Evolutionary conservation across 108 stramenopile species (phyloP), one percentile per base, ranked within the genome.

Genomic region (Nitzschia inconspicua): DNA sequence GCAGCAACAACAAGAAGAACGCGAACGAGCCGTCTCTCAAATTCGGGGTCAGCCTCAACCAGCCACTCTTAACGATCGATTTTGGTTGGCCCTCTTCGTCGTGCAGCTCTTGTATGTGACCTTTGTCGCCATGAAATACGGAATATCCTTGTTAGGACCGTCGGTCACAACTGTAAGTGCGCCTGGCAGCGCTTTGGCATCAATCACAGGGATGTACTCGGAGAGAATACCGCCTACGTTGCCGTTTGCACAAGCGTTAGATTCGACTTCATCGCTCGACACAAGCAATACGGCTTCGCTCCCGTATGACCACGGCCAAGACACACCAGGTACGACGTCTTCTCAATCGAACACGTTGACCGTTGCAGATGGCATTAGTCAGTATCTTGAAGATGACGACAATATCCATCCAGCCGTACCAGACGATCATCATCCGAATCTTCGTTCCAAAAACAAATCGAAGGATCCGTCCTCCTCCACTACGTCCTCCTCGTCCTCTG

Each of bases 1-100:
- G 13, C 54, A 49, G 24, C 47, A 68, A 37, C 63, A 63, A 48
- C 42, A 48, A 25, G 46, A 36, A 43, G 36, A 65, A 28, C 70
- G 70, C 2, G 70, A 72, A 43, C 41, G 54, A 42, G 56, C 36
- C 14, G 70, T 72, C 14, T 25, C 40, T 9, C 52, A 62, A 41
- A 40, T 72, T 22, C 44, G 63, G 18, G 70, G 70, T 47, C 18
- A 52, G 37, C 13, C 41, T 3, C 63, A 63, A 40, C 47, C 26
- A 25, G 48, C 35, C 13, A n/a, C 22, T 3, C 27, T 3, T 25
- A 44, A 30, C 18, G 42, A 60, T 18, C 42, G 60, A 32, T 47
- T 35, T 19, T 60, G 60, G 60, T 42, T 37, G 28, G 24, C 52
- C 11, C 13, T 52, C 3, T 63, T 63, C 43, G 2, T 63, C 4